A percentile compares a stretch with the other conserved stretches of the same genome.
Conservation (phyloP, 116 monocot species). For the Cymodocea nodosa region DNA sequence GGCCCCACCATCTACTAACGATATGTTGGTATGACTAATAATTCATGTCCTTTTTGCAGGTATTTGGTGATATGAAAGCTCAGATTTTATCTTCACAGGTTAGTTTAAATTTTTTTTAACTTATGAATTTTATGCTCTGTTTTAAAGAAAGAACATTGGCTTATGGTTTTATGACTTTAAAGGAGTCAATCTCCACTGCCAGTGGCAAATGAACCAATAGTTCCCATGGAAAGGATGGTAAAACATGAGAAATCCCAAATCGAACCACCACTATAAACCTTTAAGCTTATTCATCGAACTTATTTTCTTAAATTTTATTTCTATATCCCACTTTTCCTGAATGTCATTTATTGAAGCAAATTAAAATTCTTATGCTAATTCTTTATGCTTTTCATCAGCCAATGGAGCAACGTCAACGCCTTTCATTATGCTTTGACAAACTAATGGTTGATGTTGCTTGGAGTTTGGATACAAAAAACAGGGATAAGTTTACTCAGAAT, state of each 20-base stretch:
- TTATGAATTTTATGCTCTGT: too few species aligned
- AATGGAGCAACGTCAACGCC: slow-evolving; percentile 68
- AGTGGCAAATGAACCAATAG: too few species aligned
- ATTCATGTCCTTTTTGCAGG: slow-evolving; percentile 27
- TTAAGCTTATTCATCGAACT: too few species aligned
- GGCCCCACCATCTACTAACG: background rate
- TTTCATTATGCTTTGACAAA: slow-evolving; percentile 75
- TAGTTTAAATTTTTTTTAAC: slow-evolving; percentile 5
- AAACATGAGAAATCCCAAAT: too few species aligned
- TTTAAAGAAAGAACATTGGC: too few species aligned
- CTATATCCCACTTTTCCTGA: too few species aligned
- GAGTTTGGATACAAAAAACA: slow-evolving; percentile 85
- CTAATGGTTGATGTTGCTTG: slow-evolving; percentile 81
- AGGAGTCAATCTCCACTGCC: too few species aligned
- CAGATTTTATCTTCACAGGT: slow-evolving; percentile 92
- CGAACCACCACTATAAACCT: too few species aligned
- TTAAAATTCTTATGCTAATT: background rate
- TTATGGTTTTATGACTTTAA: too few species aligned
- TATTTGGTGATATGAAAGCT: slow-evolving; percentile 68
- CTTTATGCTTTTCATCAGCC: slow-evolving; percentile 37
- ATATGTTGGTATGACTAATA: background rate
- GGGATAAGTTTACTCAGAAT: slow-evolving; percentile 93
- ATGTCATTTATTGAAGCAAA: background rate
- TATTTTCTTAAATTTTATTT: too few species aligned
- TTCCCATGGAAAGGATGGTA: too few species aligned